Conservation (phyloP, 31 red algal genomes). For the Porphyra umbilicalis region DNA sequence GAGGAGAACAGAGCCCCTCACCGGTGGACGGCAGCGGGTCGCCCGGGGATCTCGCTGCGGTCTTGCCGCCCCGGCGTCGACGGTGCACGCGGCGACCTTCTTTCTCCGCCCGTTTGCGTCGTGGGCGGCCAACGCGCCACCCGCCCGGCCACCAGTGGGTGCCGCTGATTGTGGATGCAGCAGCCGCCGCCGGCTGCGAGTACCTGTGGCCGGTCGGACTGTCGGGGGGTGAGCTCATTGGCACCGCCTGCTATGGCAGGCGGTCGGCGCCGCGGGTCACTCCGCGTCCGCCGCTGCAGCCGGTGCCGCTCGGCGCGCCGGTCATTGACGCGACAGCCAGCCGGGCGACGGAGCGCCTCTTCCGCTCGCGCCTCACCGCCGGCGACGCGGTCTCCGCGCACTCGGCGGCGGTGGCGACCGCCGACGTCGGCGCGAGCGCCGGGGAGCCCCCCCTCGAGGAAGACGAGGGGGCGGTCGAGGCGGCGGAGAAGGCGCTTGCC, state of each 20-base stretch:
- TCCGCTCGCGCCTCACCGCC: conserved; percentile 38
- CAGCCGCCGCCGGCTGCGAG: conserved; percentile 36
- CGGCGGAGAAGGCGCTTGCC: conserved; percentile 26
- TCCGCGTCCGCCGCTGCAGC: conserved; percentile 39
- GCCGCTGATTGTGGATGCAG: conserved; percentile 54
- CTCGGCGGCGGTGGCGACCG: conserved; percentile 23
- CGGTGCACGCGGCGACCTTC: conserved; percentile 47
- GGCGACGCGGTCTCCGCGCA: conserved; percentile 18
- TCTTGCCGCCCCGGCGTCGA: conserved; percentile 41
- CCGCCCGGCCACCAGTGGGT: conserved; percentile 25
- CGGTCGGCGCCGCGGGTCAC: conserved; percentile 29
- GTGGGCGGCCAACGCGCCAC: conserved; percentile 76
- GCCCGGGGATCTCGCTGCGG: conserved; percentile 36
- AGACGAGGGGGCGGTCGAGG: conserved; percentile 44
- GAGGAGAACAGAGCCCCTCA: no score
- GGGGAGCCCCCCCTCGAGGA: conserved; percentile 20
- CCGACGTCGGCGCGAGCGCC: conserved; percentile 24
- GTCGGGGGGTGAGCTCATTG: conserved; percentile 28
- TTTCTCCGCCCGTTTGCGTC: conserved; percentile 65
- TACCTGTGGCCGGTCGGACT: conserved; percentile 61
- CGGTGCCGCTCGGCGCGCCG: conserved; percentile 27
- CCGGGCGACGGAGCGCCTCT: conserved; percentile 28
- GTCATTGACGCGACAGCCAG: conserved; percentile 38
- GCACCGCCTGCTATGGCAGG: conserved; percentile 36
- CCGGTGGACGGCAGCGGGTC: no score